Base-by-base conservation (phyloP, 1,284 basidiomycete genomes). In the Trametes versicolor region DNA sequence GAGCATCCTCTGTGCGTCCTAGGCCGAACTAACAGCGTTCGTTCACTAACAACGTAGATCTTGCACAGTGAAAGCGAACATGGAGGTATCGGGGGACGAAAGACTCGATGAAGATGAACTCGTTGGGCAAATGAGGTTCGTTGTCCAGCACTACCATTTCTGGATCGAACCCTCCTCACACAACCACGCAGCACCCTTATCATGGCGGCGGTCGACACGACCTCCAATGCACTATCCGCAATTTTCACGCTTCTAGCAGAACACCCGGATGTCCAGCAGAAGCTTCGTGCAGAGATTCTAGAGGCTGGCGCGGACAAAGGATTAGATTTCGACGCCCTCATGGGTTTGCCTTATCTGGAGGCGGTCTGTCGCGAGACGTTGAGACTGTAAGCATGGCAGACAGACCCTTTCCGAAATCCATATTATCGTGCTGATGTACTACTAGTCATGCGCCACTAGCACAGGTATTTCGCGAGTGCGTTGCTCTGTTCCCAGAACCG, bases 191-290 rank as follows among this genome's bases (percentile, higher is more conserved):
- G 60, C 19, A 50, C 65, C 6, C 45, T 93, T 71, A 82, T 93
- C 41, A 80, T 85, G 19, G 85, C 85, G 1, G 86, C 48, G 1
- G 57, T 61, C 25, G 87, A 88, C 71, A 87, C 83, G 3, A 83
- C 82, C 10, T 77, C 82, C 0, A 87, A 85, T 0, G 86, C 87
- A 0, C 78, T 91, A 1, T 83, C 87, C 1, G 93, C 90, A 90
- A 85, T 84, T 62, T 76, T 93, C 1, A 87, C 87, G 71, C 82
- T 83, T 25, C 83, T 94, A 13, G 79, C 87, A 0, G 79, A 78
- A 34, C 71, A 85, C 63, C 84, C 80, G 0, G 78, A 79, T 0
- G 77, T 81, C 13, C 92, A 93, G 74, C 70, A 73, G 29, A 77
- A 77, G 39, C 79, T 94, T 2, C 82, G 89, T 1, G 76, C 77